Percentiles rank a stretch among this genome's conserved stretches.
Conservation (phyloP, 495 filamentous ascomycete species). For the Trichodelitschia bisporula region DNA sequence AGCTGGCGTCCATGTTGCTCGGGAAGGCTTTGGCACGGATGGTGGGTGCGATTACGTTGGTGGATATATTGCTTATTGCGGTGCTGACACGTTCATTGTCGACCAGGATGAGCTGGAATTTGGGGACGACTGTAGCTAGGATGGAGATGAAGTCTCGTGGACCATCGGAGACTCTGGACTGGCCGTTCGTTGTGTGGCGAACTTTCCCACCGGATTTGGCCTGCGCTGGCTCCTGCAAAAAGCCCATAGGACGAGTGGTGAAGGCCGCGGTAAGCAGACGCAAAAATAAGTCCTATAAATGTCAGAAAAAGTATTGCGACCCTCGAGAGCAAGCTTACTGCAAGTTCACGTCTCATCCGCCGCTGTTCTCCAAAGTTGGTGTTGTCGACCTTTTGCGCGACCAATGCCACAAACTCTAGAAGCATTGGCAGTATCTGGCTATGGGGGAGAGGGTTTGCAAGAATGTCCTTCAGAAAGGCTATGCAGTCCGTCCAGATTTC, state of each 20-base stretch:
- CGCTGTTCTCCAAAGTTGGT: conserved; percentile 94
- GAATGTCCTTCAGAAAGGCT: conserved; percentile 66
- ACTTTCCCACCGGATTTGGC: conserved; percentile 5
- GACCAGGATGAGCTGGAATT: conserved; percentile 62
- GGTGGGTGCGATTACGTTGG: conserved; percentile 57
- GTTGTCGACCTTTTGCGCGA: conserved; percentile 88
- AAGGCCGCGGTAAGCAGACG: conserved; percentile 76
- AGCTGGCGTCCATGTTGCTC: conserved; percentile 49
- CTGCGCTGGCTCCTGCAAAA: conserved; percentile 9
- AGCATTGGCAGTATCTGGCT: conserved; percentile 70
- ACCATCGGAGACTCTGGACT: conserved; percentile 5
- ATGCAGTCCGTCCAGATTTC: conserved; percentile 96
- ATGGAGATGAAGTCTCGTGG: conserved; percentile 49
- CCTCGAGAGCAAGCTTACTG: conserved; percentile 27
- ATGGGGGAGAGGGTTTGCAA: conserved; percentile 88
- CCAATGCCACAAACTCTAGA: conserved; percentile 65
- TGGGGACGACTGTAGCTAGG: conserved; percentile 51
- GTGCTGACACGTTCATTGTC: conserved; percentile 63
- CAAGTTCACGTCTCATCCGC: conserved; percentile 78
- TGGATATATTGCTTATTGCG: conserved; percentile 55
- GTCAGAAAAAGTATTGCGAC: conserved; percentile 4
- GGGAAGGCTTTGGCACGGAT: conserved; percentile 75
- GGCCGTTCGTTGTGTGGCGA: conserved; percentile 6
- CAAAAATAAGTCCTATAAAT: conserved; percentile 56
- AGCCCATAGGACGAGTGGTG: conserved; percentile 43